Conservation (phyloP, 139 green algal species). For the Zygnema cylindricum region DNA sequence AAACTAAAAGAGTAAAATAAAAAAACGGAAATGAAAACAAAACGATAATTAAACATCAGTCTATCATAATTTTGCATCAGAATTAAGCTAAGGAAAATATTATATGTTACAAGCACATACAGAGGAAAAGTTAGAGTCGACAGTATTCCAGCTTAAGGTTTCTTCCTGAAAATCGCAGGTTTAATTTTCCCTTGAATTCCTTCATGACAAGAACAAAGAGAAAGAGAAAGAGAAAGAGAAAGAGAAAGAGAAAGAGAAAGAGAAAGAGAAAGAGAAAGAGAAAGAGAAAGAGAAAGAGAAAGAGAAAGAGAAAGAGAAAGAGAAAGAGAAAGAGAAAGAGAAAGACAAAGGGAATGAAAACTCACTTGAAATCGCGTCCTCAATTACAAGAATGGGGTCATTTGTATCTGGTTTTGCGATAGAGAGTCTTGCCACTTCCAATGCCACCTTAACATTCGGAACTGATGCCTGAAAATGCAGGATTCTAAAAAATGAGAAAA, state of each 20-base stretch:
- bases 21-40: background rate
- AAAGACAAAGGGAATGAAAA: background rate
- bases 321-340: background rate
- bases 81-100: too few relatives aligned
- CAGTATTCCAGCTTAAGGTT: too few relatives aligned
- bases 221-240: constrained; percentile 19
- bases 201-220: constrained; percentile 3
- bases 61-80: too few relatives aligned
- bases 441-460: background rate
- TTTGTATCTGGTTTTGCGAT: background rate
- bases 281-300: constrained; percentile 6
- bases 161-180: too few relatives aligned
- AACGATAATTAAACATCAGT: constrained; percentile 1
- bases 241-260: constrained; percentile 2
- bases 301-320: background rate
- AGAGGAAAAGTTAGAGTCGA: too few relatives aligned
- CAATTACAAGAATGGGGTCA: background rate
- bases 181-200: too few relatives aligned
- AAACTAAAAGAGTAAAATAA: too few relatives aligned
- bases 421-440: background rate
- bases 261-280: background rate
- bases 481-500: too few relatives aligned
- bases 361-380: background rate
- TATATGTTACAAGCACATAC: too few relatives aligned
- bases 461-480: too few relatives aligned